A percentile compares a stretch with the other conserved stretches of the same genome.
phyloP scores from a whole-genome alignment of 202 grass and related monocot species.

The Miscanthus sacchariflorus region DNA sequence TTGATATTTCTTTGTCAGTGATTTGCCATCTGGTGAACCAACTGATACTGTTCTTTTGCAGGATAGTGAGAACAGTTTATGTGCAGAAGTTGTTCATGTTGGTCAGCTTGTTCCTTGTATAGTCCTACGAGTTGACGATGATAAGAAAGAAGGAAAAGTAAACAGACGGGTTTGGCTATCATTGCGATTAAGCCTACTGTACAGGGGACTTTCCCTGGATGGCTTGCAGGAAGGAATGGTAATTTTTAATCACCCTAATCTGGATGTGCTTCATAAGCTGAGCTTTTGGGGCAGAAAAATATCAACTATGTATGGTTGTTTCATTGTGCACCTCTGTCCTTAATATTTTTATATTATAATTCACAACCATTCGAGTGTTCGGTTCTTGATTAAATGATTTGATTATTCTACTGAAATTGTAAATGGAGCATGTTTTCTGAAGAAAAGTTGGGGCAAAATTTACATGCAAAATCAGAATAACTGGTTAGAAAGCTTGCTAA shows the following conservation, averaged over 20 bases:
- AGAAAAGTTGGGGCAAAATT: not conserved
- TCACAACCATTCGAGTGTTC: not conserved
- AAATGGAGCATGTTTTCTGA: conserved; percentile 5
- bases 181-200: conserved; percentile 73
- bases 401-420: conserved; percentile 12
- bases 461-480: conserved; percentile 9
- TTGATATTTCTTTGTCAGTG: conserved; percentile 11
- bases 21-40: conserved; percentile 32
- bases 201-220: conserved; percentile 90
- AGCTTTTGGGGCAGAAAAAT: conserved; percentile 20
- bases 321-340: conserved; percentile 18
- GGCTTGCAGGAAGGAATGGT: conserved; percentile 97
- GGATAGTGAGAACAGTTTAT: conserved; percentile 71
- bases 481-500: not conserved
- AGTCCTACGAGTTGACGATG: conserved; percentile 79
- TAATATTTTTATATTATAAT: conserved; percentile 9
- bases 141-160: conserved; percentile 91
- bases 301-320: conserved; percentile 15
- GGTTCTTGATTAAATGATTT: not conserved
- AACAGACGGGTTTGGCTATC: conserved; percentile 86
- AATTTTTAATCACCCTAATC: conserved; percentile 37
- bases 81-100: conserved; percentile 72
- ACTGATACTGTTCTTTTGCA: conserved; percentile 44
- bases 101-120: conserved; percentile 90
- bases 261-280: conserved; percentile 24